Base-by-base conservation (phyloP, 805 yeast genomes). In the Trichomonascus vanleenenianus region DNA sequence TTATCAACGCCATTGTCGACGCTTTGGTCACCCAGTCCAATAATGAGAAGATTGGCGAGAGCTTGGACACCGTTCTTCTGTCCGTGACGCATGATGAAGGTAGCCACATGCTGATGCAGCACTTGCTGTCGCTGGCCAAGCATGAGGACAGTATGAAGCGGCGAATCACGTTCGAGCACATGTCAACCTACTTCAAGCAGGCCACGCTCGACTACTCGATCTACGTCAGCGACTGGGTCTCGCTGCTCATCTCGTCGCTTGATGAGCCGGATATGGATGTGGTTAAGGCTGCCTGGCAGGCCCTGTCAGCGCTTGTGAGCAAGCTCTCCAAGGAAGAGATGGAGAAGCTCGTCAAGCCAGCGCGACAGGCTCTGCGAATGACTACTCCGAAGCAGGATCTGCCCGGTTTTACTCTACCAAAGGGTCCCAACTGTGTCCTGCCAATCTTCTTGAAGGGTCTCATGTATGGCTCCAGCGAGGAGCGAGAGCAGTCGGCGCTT, bases 371-470 rank as follows among this genome's bases (percentile, higher is more conserved):
- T 0, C 70, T 93, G 56, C 71, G 71, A 30, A 62, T 79, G 46
- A 75, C 87, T 15, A 71, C 71, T 18, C 69, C 70, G 32, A 83
- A 80, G 1, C 73, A 74, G 56, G 87, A 84, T 30, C 64, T 89
- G 43, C 77, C 81, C 30, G 96, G 87, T 0, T 85, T 89, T 59
- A 61, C 45, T 60, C 76, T 50, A 57, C 79, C 67, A 80, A 94
- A 64, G 80, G 79, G 97, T 42, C 95, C 96, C 49, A 79, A 76
- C 59, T 83, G 95, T 66, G 66, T 93, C 34, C 72, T 93, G 55
- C 98, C 98, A 25, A 77, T 94, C 44, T 93, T 93, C 70, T 69
- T 87, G 54, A 96, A 91, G 62, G 97, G 97, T 50, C 75, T 93
- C 58, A 86, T 91, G 95, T 86, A 88, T 64, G 99, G 98, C 52